Conservation (phyloP, 306 rosid species). For the Quercus engelmannii region DNA sequence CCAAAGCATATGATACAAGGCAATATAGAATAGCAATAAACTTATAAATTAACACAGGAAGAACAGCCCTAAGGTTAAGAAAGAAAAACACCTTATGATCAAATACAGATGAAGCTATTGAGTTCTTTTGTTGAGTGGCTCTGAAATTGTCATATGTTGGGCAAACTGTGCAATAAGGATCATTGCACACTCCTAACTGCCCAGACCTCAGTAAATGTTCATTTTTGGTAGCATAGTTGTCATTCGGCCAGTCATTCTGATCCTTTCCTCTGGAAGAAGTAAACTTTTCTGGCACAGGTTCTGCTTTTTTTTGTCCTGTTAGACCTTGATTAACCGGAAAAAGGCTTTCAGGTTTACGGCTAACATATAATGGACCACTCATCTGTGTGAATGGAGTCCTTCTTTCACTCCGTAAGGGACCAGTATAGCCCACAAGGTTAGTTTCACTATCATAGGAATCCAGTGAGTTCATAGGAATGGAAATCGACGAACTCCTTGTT, state of each 20-base stretch:
- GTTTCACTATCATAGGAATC: constrained; percentile 43
- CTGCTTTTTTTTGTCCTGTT: constrained; percentile 31
- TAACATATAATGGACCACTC: constrained; percentile 66
- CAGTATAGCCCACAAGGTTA: constrained; percentile 65
- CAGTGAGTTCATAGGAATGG: constrained; percentile 46
- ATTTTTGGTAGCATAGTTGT: constrained; percentile 36
- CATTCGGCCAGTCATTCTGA: constrained; percentile 37
- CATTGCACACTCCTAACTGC: constrained; percentile 83
- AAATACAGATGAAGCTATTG: constrained; percentile 38
- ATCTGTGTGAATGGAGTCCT: constrained; percentile 50
- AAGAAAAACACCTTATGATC: constrained; percentile 53
- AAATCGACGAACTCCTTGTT: constrained; percentile 61
- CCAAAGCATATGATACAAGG: neutral
- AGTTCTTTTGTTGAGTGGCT: constrained; percentile 36
- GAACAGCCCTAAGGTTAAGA: constrained; percentile 14
- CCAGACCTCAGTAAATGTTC: constrained; percentile 84
- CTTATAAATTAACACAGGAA: neutral
- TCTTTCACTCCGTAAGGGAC: constrained; percentile 58
- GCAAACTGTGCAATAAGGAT: constrained; percentile 90
- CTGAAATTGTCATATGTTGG: constrained; percentile 57
- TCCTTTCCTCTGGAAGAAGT: constrained; percentile 21
- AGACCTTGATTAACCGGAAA: constrained; percentile 18
- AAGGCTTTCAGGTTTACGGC: constrained; percentile 33
- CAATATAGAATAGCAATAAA: constrained; percentile 10
- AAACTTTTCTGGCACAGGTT: constrained; percentile 30